Base-by-base conservation (phyloP, 1,284 basidiomycete genomes). In the Schizopora paradoxa region DNA sequence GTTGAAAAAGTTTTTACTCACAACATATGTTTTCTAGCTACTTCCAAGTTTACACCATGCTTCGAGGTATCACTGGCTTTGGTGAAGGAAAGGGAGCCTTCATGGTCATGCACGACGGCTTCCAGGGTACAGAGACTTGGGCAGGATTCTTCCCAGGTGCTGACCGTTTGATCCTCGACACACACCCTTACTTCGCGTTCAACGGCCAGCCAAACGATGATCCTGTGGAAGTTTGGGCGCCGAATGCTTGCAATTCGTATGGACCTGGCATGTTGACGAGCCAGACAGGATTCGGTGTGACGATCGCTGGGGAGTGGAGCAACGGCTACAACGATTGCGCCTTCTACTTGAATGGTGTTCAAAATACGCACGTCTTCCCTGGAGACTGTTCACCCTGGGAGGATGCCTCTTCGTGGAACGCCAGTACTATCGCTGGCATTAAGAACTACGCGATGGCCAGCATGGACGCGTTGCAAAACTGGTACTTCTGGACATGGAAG, bases 401-500 rank as follows among this genome's bases (percentile, higher is more conserved):
- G 55, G 64, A 75, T 57, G 65, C 58, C 43, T 55, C 56, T 5
- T 52, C 48, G 26, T 75, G 69, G 68, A 58, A 60, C 52, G 40
- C 59, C 18, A 49, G 56, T 0, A 65, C 56, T 32, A 69, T 66
- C 49, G 52, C 56, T 10, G 60, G 59, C 13, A 47, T 74, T 8
- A 54, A 52, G 28, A 28, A 60, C 21, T 66, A 71, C 48, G 65
- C 67, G 4, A 41, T 62, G 26, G 61, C 64, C 11, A 61, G 47
- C 25, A 72, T 73, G 69, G 70, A 72, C 53, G 65, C 70, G 2
- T 56, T 73, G 13, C 64, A 66, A 54, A 67, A 76, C 61, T 76
- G 61, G 60, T 74, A 75, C 66, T 76, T 73, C 66, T 77, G 74
- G 75, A 76, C 73, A 10, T 77, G 73, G 73, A 74, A 70, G 58